Evolutionary conservation across 805 yeast species (phyloP).

Genomic region (Brettanomyces nanus): DNA sequence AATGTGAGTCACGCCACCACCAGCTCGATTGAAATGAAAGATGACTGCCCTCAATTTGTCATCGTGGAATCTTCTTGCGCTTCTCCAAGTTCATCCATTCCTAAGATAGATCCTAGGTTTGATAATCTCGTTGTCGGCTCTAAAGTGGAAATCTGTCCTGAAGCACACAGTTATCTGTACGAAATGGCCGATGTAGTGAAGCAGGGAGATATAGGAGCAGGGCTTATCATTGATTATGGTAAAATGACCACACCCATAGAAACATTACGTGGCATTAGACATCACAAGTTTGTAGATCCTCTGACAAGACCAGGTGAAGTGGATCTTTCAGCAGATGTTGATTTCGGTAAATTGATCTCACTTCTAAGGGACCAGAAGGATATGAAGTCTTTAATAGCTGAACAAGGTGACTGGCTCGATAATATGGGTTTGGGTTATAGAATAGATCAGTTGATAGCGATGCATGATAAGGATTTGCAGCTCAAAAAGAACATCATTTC

Average conservation of each 20-base stretch:
- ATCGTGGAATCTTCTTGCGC: conserved; percentile 49
- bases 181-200: conserved; percentile 37
- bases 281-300: conserved; percentile 70
- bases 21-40: conserved; percentile 2
- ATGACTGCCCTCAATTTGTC: conserved; percentile 34
- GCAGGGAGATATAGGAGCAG: conserved; percentile 45
- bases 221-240: conserved; percentile 74
- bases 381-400: conserved; percentile 23
- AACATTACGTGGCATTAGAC: conserved; percentile 63
- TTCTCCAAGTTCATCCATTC: conserved; percentile 56
- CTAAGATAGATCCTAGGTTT: conserved; percentile 43
- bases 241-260: conserved; percentile 58
- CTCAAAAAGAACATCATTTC: conserved; percentile 43
- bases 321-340: conserved; percentile 79
- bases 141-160: conserved; percentile 68
- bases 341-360: conserved; percentile 50
- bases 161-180: conserved; percentile 49
- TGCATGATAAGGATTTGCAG: conserved; percentile 33
- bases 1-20: conserved; percentile 14
- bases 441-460: conserved; percentile 41
- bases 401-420: conserved; percentile 76
- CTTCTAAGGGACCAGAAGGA: conserved; percentile 22
- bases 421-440: conserved; percentile 68
- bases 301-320: conserved; percentile 70
- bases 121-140: conserved; percentile 45